Base-by-base conservation (phyloP, 208 protist genomes). In the Novymonas esmeraldas region DNA sequence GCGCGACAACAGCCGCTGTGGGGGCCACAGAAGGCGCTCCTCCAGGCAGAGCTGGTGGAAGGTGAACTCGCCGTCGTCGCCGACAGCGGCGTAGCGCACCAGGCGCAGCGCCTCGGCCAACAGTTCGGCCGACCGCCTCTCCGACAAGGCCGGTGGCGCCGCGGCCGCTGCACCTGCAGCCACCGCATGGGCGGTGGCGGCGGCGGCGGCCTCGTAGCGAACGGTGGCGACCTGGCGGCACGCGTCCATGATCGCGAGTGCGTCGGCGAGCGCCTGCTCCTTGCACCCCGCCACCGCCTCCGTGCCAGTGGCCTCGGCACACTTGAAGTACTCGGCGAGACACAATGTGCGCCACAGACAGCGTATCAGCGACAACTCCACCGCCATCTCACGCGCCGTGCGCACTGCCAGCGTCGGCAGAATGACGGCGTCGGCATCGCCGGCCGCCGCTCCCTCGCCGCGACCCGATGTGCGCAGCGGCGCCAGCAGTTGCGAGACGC, bases 11-110 rank as follows among this genome's bases (percentile, higher is more conserved):
- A 70, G 48, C 6, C 69, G 61, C 33, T 69, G 58, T 34, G 74
- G 74, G 5, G 62, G 34, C 6, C 51, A 57, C 29, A 87, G 58
- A 20, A 92, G 68, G 36, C 64, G 29, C 6, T 71, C 31, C 28
- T 76, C 65, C 52, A 67, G 52, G 59, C 83, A 94, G 18, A 81
- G 69, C 18, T 76, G 73, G 55, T 79, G 86, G 41, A 92, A 90
- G 55, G 85, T 60, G 72, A 92, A 89, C 55, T 94, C 83, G 18
- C 85, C 89, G 36, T 86, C 79, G 54, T 94, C 88, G 29, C 73
- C 81, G 51, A 72, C 78, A 11, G 64, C 63, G 64, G 86, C 88
- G 78, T 94, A 94, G 28, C 69, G 69, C n/a, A 69, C 69, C 24
- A 67, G 45, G 31, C 58, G 48, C 5, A 68, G 16, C 11, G 34